Evolutionary conservation across 2,329 filamentous ascomycete species (phyloP).

Genomic region (Aspergillus tubingensis): DNA sequence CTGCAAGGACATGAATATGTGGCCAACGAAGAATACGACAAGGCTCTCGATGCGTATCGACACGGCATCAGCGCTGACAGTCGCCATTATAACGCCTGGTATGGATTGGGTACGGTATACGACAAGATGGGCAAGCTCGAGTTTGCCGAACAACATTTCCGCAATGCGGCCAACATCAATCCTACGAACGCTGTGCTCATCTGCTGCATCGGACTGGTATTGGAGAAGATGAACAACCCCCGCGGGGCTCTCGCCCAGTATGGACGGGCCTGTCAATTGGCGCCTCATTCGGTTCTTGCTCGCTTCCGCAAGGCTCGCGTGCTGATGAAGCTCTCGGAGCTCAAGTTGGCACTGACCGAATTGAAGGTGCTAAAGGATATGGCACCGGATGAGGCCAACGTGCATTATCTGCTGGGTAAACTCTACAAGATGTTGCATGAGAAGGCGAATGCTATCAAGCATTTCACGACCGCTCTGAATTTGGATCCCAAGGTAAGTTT

Average conservation of each 20-base stretch:
- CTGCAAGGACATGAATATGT: conserved; percentile 95
- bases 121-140: conserved; percentile 89
- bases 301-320: conserved; percentile 92
- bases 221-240: conserved; percentile 85
- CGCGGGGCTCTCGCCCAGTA: conserved; percentile 79
- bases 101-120: conserved; percentile 78
- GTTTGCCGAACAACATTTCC: conserved; percentile 88
- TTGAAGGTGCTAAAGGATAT: conserved; percentile 86
- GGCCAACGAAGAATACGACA: conserved; percentile 95
- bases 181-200: conserved; percentile 90
- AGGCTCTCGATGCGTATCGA: conserved; percentile 84
- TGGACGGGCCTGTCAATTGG: conserved; percentile 76
- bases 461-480: conserved; percentile 93
- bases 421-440: conserved; percentile 61
- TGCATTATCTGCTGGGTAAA: conserved; percentile 85
- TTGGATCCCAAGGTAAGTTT: conserved; percentile 84
- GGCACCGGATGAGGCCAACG: conserved; percentile 90
- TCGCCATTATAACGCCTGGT: conserved; percentile 98
- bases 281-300: conserved; percentile 77
- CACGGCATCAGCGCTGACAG: conserved; percentile 81
- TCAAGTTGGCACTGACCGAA: conserved; percentile 75
- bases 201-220: conserved; percentile 85
- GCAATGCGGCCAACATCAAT: conserved; percentile 84
- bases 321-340: conserved; percentile 71
- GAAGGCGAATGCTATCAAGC: conserved; percentile 76